phyloP scores from a whole-genome alignment of 2,329 filamentous ascomycete genomes.

The Geosmithia putterillii region DNA sequence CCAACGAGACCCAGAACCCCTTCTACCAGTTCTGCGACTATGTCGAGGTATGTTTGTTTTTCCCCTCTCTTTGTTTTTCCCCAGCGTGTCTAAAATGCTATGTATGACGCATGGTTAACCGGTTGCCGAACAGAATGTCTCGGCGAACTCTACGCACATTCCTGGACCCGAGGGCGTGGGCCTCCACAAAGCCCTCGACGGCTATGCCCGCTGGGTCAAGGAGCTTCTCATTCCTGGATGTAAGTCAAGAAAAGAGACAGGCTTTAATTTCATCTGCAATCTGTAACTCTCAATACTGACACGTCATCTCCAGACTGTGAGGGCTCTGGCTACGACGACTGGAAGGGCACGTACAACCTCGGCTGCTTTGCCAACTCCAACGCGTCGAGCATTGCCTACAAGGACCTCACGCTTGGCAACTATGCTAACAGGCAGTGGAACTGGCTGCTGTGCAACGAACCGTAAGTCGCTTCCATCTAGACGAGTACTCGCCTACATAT shows the following conservation, averaged over 20 bases:
- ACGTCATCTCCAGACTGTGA: conserved; percentile 24
- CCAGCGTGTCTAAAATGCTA: not conserved
- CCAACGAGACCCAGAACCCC: conserved; percentile 12
- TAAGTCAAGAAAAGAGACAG: conserved; percentile 22
- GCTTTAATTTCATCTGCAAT: not conserved
- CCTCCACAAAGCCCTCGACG: conserved; percentile 35
- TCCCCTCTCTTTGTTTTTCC: not conserved
- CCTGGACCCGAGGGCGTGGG: conserved; percentile 31
- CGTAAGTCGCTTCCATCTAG: conserved; percentile 21
- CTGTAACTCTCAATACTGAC: not conserved
- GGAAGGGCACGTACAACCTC: conserved; percentile 23
- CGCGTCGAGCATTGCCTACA: conserved; percentile 32
- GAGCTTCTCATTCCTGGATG: conserved; percentile 30
- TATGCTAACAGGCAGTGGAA: conserved; percentile 37
- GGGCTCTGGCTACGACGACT: conserved; percentile 31
- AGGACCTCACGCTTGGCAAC: conserved; percentile 34
- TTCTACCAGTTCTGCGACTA: conserved; percentile 23
- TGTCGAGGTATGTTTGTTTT: conserved; percentile 9
- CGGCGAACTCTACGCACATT: conserved; percentile 6
- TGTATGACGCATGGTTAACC: not conserved
- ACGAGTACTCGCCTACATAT: conserved; percentile 19
- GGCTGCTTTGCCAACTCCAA: conserved; percentile 44
- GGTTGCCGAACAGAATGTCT: conserved; percentile 5
- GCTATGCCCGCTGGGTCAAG: conserved; percentile 42
- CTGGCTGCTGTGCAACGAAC: conserved; percentile 53